phyloP scores from a whole-genome alignment of 108 stramenopile genomes.

The Skeletonema grethae region DNA sequence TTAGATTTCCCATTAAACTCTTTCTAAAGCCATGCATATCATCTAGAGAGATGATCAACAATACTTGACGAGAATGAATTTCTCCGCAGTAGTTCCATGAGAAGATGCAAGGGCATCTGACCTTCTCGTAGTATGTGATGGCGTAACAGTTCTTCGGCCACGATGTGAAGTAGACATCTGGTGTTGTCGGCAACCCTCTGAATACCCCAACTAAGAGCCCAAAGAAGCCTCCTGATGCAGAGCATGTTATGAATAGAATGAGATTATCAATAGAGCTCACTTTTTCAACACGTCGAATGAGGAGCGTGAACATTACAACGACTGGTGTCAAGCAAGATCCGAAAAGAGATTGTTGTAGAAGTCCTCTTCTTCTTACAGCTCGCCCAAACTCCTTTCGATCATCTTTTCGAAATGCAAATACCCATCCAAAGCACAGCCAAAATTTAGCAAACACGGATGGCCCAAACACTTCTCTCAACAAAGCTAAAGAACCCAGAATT shows the following conservation, averaged over 20 bases:
- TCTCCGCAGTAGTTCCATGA: conserved; percentile 40
- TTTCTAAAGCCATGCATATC: conserved; percentile 31
- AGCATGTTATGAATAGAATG: conserved; percentile 9
- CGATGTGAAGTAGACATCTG: conserved; percentile 8
- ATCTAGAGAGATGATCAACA: conserved; percentile 30
- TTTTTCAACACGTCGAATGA: conserved; percentile 17
- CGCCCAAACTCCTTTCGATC: conserved; percentile 39
- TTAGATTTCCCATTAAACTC: conserved; percentile 18
- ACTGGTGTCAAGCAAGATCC: conserved; percentile 12
- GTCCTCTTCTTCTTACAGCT: conserved; percentile 26
- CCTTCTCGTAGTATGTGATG: conserved; percentile 26
- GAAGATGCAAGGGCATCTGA: conserved; percentile 38
- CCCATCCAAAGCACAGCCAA: conserved; percentile 19
- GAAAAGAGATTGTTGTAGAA: conserved; percentile 30
- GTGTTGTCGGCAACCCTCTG: conserved; percentile 30
- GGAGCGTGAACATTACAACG: conserved; percentile 15
- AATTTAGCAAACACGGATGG: conserved; percentile 15
- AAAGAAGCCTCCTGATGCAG: conserved; percentile 26
- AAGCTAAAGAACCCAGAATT: conserved; percentile 20
- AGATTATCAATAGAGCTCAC: background rate
- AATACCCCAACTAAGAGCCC: conserved; percentile 27
- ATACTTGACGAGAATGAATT: conserved; percentile 27
- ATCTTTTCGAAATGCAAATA: conserved; percentile 8
- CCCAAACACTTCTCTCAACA: conserved; percentile 46
- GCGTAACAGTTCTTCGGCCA: conserved; percentile 30